Base-by-base conservation (phyloP, 257 asterid genomes). In the Lavandula angustifolia region DNA sequence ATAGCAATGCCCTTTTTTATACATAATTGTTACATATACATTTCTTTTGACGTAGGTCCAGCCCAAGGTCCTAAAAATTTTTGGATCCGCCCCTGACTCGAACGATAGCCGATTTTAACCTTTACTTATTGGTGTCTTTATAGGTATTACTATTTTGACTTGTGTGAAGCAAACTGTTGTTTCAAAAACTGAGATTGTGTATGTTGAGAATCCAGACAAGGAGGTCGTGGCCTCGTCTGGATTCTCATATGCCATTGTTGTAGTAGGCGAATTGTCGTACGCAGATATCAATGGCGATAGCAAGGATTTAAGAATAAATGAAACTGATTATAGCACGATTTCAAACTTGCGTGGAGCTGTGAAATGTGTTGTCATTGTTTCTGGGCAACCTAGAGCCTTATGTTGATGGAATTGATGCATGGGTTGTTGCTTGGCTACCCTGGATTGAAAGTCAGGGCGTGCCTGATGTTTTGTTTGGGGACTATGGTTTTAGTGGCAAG, bases 381-480 rank as follows among this genome's bases (percentile, higher is more conserved):
- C 85, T 1, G 87, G 87, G 6, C 72, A 85, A 12, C 87, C 87
- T 9, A 60, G 90, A 81, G 40, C 85, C 80, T 0, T 79, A 76
- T 11, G 57, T 84, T 4, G 70, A 66, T 31, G 67, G 60, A 14
- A 81, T 84, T 5, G 84, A 77, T 31, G 87, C 87, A 0, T 48
- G 81, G 3, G 79, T 84, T 48, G 90, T 85, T 31, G 87, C 87
- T 8, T 84, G 91, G 91, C 84, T 84, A 0, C 91, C 82, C 0
- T 87, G 91, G 42, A 84, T 79, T 0, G 88, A 83, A 75, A 84
- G 84, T 9, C n/a, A n/a, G n/a, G n/a, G n/a, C n/a, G n/a, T n/a
- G n/a, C n/a, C n/a, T n/a, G n/a, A n/a, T n/a, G n/a, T n/a, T n/a
- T n/a, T n/a, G n/a, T n/a, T n/a, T n/a, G n/a, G n/a, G n/a, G n/a